These are phyloP conservation scores for Incumbomyces lentus DNA, from an alignment of 2,329 filamentous ascomycete genomes.

Conservation along the genomic window DNA sequence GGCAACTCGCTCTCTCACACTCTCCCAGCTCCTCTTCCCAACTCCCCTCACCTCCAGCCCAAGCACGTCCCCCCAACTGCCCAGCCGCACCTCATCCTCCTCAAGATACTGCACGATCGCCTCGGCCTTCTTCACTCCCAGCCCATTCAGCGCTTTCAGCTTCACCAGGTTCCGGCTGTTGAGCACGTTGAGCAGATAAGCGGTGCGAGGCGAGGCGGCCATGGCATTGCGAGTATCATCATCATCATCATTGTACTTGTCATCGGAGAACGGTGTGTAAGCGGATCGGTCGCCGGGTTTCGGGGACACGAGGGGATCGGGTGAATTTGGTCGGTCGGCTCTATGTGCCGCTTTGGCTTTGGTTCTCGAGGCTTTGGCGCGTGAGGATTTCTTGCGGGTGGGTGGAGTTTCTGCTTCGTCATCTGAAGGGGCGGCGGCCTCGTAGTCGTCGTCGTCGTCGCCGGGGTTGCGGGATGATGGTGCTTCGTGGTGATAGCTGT, in stretches of 20 bases:
- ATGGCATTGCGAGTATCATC: too few relatives aligned
- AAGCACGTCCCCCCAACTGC: constrained; percentile 31
- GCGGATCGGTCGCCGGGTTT: neutral
- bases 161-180: constrained; percentile 36
- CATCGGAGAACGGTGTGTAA: too few relatives aligned
- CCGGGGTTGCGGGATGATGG: constrained; percentile 24
- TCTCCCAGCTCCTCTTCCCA: constrained; percentile 36
- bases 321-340: constrained; percentile 16
- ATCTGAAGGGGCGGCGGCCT: constrained; percentile 23
- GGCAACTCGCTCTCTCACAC: constrained; percentile 36
- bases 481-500: constrained; percentile 22
- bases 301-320: constrained; percentile 16
- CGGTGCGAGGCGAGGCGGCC: constrained; percentile 29
- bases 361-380: too few relatives aligned
- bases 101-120: constrained; percentile 38
- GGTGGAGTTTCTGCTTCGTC: constrained; percentile 20
- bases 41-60: constrained; percentile 32
- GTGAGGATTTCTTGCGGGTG: constrained; percentile 19
- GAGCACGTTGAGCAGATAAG: constrained; percentile 35
- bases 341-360: constrained; percentile 10
- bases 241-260: constrained; percentile 10
- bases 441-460: constrained; percentile 18
- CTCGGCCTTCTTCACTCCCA: constrained; percentile 39
- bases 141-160: constrained; percentile 37
- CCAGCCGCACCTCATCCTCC: constrained; percentile 30